phyloP scores from a whole-genome alignment of 1,284 basidiomycete species.

The Malassezia caprae region DNA sequence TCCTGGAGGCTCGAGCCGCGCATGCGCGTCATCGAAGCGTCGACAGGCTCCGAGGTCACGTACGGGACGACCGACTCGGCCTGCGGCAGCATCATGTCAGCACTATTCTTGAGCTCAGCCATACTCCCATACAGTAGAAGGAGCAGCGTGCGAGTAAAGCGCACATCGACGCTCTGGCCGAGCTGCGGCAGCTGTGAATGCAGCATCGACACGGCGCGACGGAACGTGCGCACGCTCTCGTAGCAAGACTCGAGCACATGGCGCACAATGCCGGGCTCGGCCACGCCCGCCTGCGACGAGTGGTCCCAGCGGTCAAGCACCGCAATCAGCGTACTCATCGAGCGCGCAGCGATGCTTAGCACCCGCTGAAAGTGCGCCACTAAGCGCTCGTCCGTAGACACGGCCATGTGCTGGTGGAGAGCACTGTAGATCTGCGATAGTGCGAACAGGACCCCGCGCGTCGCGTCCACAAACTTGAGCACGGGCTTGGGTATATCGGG shows the following conservation, averaged over 20 bases:
- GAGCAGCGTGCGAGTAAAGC: slow-evolving; percentile 77
- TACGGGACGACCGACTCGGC: slow-evolving; percentile 56
- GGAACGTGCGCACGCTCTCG: slow-evolving; percentile 74
- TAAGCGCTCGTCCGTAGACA: slow-evolving; percentile 75
- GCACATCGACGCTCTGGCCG: slow-evolving; percentile 63
- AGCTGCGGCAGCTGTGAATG: slow-evolving; percentile 66
- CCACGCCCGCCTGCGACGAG: slow-evolving; percentile 62
- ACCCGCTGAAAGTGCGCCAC: slow-evolving; percentile 29
- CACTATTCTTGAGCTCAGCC: slow-evolving; percentile 76
- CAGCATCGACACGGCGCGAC: slow-evolving; percentile 74
- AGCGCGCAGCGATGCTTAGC: slow-evolving; percentile 58
- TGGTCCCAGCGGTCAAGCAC: slow-evolving; percentile 87
- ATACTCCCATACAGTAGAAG: slow-evolving; percentile 80
- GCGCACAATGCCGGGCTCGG: slow-evolving; percentile 62
- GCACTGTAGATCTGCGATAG: slow-evolving; percentile 84
- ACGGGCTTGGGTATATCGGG: slow-evolving; percentile 66
- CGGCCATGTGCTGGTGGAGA: slow-evolving; percentile 75
- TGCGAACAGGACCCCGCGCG: slow-evolving; percentile 82
- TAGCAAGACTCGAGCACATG: slow-evolving; percentile 71
- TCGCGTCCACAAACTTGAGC: slow-evolving; percentile 68
- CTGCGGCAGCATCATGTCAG: slow-evolving; percentile 67
- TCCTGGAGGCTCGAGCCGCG: neutral
- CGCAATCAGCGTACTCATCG: slow-evolving; percentile 74
- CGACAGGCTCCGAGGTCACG: slow-evolving; percentile 8
- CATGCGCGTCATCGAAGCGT: neutral